phyloP scores from a whole-genome alignment of 345 rosid genomes.

The Erucastrum elatum region DNA sequence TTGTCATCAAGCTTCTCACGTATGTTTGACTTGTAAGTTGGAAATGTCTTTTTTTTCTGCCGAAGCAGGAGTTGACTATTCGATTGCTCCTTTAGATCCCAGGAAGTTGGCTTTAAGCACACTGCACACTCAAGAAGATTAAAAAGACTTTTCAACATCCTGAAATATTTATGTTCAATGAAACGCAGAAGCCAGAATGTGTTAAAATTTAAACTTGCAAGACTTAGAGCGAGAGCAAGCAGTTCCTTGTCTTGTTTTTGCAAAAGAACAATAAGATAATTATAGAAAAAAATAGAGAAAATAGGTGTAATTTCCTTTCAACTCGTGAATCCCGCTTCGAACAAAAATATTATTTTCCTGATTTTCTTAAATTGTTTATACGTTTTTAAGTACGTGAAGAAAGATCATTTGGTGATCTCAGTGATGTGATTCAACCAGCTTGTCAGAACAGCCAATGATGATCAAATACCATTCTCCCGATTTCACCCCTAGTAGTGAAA shows the following conservation, averaged over 20 bases:
- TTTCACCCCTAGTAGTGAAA: not conserved
- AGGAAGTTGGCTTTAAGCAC: slow-evolving; percentile 49
- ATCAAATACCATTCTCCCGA: slow-evolving; percentile 7
- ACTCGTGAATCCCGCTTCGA: not conserved
- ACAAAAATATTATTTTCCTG: not conserved
- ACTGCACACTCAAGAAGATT: too few species aligned
- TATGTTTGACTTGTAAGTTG: slow-evolving; percentile 55
- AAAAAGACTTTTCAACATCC: not conserved
- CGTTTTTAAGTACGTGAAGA: slow-evolving; percentile 19
- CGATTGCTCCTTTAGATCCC: slow-evolving; percentile 57
- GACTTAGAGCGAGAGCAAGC: slow-evolving; percentile 62
- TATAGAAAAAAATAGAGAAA: not conserved
- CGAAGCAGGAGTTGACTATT: slow-evolving; percentile 53
- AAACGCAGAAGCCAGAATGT: not conserved
- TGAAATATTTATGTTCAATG: not conserved
- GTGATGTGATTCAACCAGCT: slow-evolving; percentile 18
- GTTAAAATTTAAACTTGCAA: slow-evolving; percentile 41
- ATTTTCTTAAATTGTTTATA: not conserved
- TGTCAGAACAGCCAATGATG: slow-evolving; percentile 6
- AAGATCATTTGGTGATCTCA: slow-evolving; percentile 17
- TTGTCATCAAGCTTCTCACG: slow-evolving; percentile 60
- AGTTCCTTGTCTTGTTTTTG: slow-evolving; percentile 72
- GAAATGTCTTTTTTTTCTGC: slow-evolving; percentile 54
- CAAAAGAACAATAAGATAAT: slow-evolving; percentile 11
- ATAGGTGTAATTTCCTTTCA: not conserved